Evolutionary conservation across 2,329 filamentous ascomycete species (phyloP).

Genomic region (Pseudopithomyces maydicus): DNA sequence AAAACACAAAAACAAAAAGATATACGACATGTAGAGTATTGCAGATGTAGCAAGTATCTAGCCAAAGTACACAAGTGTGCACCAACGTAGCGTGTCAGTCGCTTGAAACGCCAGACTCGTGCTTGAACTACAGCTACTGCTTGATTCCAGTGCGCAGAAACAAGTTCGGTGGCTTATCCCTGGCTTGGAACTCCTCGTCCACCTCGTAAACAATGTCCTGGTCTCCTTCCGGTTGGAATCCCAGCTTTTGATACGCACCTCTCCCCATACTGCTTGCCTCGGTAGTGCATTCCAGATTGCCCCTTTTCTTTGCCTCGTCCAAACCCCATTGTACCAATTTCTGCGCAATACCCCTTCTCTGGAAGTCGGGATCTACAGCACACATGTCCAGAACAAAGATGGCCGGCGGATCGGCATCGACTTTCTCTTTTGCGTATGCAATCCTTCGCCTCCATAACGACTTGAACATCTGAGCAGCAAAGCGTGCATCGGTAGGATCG

Average conservation of each 20-base stretch:
- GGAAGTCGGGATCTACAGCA: slow-evolving; percentile 59
- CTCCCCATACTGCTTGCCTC: slow-evolving; percentile 44
- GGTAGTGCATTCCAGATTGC: slow-evolving; percentile 42
- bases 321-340: slow-evolving; percentile 42
- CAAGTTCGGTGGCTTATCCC: slow-evolving; percentile 40
- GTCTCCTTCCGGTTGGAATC: slow-evolving; percentile 38
- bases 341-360: slow-evolving; percentile 49
- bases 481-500: slow-evolving; percentile 54
- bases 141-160: slow-evolving; percentile 40
- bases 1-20: too few relatives aligned
- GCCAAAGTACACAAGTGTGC: background rate
- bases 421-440: slow-evolving; percentile 48
- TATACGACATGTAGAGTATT: too few relatives aligned
- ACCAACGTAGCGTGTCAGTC: background rate
- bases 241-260: slow-evolving; percentile 36
- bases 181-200: slow-evolving; percentile 38
- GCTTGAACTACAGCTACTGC: background rate
- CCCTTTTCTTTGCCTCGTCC: slow-evolving; percentile 40
- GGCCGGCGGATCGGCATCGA: slow-evolving; percentile 47
- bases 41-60: too few relatives aligned
- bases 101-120: background rate
- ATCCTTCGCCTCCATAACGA: slow-evolving; percentile 54
- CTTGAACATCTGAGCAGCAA: slow-evolving; percentile 50
- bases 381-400: slow-evolving; percentile 53
- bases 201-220: slow-evolving; percentile 38